These are phyloP conservation scores for Suillus clintonianus DNA, from an alignment of 768 basidiomycete species.

Conservation along the genomic window DNA sequence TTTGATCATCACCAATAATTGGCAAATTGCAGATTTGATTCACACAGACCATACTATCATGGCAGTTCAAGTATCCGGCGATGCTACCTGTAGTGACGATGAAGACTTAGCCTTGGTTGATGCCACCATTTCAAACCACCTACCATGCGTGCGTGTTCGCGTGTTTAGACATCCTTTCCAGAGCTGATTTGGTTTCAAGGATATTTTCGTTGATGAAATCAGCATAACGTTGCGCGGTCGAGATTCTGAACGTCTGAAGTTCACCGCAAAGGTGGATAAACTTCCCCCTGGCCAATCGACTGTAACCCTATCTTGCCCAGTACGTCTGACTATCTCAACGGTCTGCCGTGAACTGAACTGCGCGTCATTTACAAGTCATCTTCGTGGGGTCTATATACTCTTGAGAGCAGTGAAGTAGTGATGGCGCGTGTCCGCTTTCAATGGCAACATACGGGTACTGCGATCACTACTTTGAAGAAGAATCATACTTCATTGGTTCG, in stretches of 20 bases:
- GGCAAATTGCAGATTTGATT: constrained; percentile 52
- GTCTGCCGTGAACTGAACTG: constrained; percentile 2
- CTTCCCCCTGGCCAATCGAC: constrained; percentile 61
- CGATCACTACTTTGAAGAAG: constrained; percentile 23
- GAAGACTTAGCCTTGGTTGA: constrained; percentile 68
- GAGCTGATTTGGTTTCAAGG: constrained; percentile 39
- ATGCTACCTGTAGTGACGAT: constrained; percentile 53
- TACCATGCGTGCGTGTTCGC: constrained; percentile 71
- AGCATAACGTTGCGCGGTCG: constrained; percentile 60
- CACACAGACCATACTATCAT: constrained; percentile 73
- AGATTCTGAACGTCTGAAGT: constrained; percentile 64
- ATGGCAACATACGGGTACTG: constrained; percentile 50
- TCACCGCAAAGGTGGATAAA: constrained; percentile 40
- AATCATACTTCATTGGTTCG: constrained; percentile 48
- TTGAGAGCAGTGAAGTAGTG: constrained; percentile 69
- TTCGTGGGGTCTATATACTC: constrained; percentile 63
- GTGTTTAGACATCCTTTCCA: background rate
- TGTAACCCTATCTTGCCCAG: constrained; percentile 69
- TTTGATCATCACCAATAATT: constrained; percentile 13
- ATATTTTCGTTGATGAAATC: constrained; percentile 62
- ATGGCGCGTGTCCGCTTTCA: constrained; percentile 67
- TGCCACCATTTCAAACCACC: constrained; percentile 59
- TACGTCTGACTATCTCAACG: constrained; percentile 38
- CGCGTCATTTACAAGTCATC: constrained; percentile 57
- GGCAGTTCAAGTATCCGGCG: constrained; percentile 47